These are phyloP conservation scores for Apiospora sp. DNA, from an alignment of 2,329 filamentous ascomycete genomes.

Conservation along the genomic window DNA sequence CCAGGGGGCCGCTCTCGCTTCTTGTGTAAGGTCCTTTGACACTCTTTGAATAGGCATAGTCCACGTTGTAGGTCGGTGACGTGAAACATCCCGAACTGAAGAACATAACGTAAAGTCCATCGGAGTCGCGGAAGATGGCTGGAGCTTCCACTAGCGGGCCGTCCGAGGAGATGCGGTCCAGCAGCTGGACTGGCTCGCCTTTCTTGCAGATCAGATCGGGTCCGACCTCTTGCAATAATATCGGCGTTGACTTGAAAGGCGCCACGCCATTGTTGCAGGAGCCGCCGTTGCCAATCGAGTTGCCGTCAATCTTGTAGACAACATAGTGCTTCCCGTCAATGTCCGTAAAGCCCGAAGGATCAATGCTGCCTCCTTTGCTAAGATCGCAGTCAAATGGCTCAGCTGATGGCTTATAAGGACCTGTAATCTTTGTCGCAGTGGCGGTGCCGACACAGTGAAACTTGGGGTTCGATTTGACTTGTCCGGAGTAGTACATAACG, in stretches of 20 bases:
- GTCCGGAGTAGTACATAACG: slow-evolving; percentile 67
- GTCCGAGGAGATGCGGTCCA: slow-evolving; percentile 54
- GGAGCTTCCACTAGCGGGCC: slow-evolving; percentile 70
- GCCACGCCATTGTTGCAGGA: slow-evolving; percentile 55
- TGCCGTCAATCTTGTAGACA: slow-evolving; percentile 73
- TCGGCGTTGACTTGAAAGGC: slow-evolving; percentile 56
- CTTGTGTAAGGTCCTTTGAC: slow-evolving; percentile 49
- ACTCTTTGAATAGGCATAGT: slow-evolving; percentile 59
- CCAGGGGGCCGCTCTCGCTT: slow-evolving; percentile 39
- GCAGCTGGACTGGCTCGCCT: slow-evolving; percentile 56
- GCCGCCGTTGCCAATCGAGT: slow-evolving; percentile 55
- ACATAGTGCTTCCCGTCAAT: slow-evolving; percentile 63
- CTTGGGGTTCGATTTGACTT: slow-evolving; percentile 46
- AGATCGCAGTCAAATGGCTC: slow-evolving; percentile 61
- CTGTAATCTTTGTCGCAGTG: slow-evolving; percentile 52
- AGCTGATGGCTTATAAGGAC: slow-evolving; percentile 59
- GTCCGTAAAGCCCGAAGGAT: slow-evolving; percentile 67
- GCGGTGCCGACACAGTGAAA: slow-evolving; percentile 68
- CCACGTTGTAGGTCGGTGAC: slow-evolving; percentile 63
- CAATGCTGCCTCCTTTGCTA: slow-evolving; percentile 66
- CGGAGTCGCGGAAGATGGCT: slow-evolving; percentile 53
- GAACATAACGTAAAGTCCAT: slow-evolving; percentile 66
- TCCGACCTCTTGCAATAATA: slow-evolving; percentile 62
- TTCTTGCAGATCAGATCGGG: slow-evolving; percentile 60
- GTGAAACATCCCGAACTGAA: slow-evolving; percentile 69